Evolutionary conservation across 2,329 filamentous ascomycete genomes (phyloP), one percentile per base, ranked within the genome.

Genomic region (Beauveria sp.): DNA sequence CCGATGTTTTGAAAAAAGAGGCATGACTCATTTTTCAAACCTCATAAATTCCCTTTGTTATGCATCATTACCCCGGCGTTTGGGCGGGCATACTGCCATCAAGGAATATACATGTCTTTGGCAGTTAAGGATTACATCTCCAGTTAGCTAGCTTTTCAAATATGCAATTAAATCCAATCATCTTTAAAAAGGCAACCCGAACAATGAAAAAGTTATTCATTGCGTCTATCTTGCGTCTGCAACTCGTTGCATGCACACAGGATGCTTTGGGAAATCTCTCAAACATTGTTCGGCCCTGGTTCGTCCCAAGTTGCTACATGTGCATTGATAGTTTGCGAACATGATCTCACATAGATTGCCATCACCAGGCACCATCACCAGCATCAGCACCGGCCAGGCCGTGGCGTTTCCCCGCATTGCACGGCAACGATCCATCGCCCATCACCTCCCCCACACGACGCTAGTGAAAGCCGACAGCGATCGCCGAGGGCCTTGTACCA

Each of bases 41-140:
- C 18, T 41, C n/a, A 24, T 22, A 37, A 18, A 20, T 50, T 41
- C 22, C 55, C 22, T 50, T 57, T 57, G 55, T 57, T 41, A 40
- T 57, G 44, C 55, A 57, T 57, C 26, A n/a, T 41, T 26, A 20
- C 48, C 48, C 20, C 44, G 55, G 55, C 55, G 55, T 57, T 57
- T 48, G 30, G 55, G 53, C 7, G 41, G 28, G 30, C 16, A 41
- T n/a, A 20, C 28, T 40, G 10, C 16, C 14, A 10, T 41, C 55
- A 50, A 58, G 34, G 20, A 43, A 12, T 30, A 37, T 51, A n/a
- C 43, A 47, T 48, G 20, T 47, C 55, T 52, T 51, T 37, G 5
- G 10, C 18, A 48, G 14, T 18, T 3, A n/a, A 54, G 26, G 18
- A 40, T 12, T 16, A 24, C 55, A 51, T 59, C 47, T 59, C 55